Conservation (phyloP, 768 basidiomycete species). For the Mycena galericulata region DNA sequence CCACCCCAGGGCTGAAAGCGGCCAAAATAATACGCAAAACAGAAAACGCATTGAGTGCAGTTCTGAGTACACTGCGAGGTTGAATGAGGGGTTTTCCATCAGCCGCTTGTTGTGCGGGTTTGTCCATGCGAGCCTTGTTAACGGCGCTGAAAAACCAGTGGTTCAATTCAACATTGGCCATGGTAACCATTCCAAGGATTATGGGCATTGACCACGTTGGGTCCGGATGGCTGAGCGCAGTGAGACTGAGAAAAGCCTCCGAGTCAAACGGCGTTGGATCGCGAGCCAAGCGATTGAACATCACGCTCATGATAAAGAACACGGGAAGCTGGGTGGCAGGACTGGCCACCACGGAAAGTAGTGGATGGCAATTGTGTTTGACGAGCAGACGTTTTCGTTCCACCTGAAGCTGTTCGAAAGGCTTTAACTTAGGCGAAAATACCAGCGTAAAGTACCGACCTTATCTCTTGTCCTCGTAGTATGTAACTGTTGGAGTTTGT, state of each 20-base stretch:
- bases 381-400: conserved; percentile 71
- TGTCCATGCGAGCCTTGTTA: conserved; percentile 63
- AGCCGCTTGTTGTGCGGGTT: conserved; percentile 59
- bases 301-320: conserved; percentile 74
- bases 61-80: conserved; percentile 63
- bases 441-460: conserved; percentile 49
- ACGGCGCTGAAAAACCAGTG: conserved; percentile 77
- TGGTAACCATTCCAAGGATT: conserved; percentile 75
- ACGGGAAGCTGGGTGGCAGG: conserved; percentile 77
- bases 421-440: conserved; percentile 6
- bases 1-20: conserved; percentile 78
- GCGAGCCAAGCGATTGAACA: conserved; percentile 66
- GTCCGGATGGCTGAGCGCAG: conserved; percentile 78
- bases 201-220: conserved; percentile 78
- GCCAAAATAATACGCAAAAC: conserved; percentile 76
- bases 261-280: conserved; percentile 78
- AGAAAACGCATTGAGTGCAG: conserved; percentile 65
- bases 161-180: conserved; percentile 84
- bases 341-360: conserved; percentile 69
- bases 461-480: conserved; percentile 58
- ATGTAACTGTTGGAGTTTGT: conserved; percentile 61
- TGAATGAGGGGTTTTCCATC: conserved; percentile 59
- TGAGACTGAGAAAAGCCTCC: conserved; percentile 81
- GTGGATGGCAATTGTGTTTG: conserved; percentile 67
- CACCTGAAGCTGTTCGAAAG: conserved; percentile 58